Percentiles rank a stretch among this genome's conserved stretches.
phyloP scores from a whole-genome alignment of 495 filamentous ascomycete species.

The Cenococcum geophilum region DNA sequence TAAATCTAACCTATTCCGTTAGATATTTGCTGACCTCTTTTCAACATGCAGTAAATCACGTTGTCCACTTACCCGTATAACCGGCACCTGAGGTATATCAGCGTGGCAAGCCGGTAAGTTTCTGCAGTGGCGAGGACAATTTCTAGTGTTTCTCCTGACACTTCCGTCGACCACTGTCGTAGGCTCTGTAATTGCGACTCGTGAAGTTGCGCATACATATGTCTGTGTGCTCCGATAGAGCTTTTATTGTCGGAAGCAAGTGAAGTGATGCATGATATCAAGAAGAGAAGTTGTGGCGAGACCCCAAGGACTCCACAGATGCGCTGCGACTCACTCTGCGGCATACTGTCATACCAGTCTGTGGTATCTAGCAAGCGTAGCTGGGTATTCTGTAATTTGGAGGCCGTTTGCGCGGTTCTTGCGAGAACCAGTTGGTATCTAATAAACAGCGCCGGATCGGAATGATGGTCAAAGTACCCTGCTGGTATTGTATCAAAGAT shows the following conservation, averaged over 20 bases:
- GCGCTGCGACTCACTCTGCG: constrained; percentile 15
- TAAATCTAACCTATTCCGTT: constrained; percentile 4
- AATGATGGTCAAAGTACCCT: constrained; percentile 12
- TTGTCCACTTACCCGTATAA: constrained; percentile 17
- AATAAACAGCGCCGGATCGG: constrained; percentile 21
- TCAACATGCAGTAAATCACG: neutral
- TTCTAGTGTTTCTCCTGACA: constrained; percentile 11
- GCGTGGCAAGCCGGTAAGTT: constrained; percentile 17
- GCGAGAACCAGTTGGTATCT: constrained; percentile 20
- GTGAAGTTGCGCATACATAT: constrained; percentile 16
- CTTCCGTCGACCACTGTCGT: constrained; percentile 18
- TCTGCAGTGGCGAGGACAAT: constrained; percentile 21
- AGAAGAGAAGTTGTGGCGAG: constrained; percentile 23
- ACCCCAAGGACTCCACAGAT: constrained; percentile 20
- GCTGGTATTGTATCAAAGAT: constrained; percentile 22
- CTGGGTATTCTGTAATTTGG: constrained; percentile 13
- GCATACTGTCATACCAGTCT: constrained; percentile 18
- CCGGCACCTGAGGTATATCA: constrained; percentile 25
- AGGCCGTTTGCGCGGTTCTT: constrained; percentile 17
- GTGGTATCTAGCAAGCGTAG: constrained; percentile 18
- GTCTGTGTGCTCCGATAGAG: constrained; percentile 13
- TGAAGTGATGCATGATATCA: constrained; percentile 22
- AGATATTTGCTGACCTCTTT: neutral
- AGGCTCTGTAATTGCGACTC: constrained; percentile 19
- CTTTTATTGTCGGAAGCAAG: constrained; percentile 15